Conservation (phyloP, 129 eudicot genomes). For the Tanacetum coccineum region DNA sequence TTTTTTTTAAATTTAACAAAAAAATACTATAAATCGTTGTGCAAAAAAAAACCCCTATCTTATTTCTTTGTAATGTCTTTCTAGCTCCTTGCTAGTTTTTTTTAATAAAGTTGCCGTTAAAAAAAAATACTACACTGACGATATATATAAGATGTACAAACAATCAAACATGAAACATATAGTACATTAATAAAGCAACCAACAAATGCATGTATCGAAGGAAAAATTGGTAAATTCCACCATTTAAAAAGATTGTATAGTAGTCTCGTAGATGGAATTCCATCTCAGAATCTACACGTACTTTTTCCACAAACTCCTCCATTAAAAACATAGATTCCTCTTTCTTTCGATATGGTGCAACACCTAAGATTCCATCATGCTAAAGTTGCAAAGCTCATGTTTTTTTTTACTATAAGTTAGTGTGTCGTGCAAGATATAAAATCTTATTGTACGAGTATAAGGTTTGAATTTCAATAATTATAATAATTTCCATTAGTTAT, state of each 20-base stretch:
- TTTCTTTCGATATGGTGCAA: slow-evolving; percentile 27
- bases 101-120: too few species aligned
- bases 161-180: too few species aligned
- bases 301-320: slow-evolving; percentile 33
- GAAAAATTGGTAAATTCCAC: slow-evolving; percentile 13
- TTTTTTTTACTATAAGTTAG: slow-evolving; percentile 6
- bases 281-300: slow-evolving; percentile 27
- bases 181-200: too few species aligned
- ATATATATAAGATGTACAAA: not conserved
- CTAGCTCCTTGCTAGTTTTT: too few species aligned
- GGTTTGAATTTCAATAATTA: too few species aligned
- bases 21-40: too few species aligned
- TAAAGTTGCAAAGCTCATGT: slow-evolving; percentile 25
- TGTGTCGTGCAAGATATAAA: slow-evolving; percentile 17
- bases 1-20: too few species aligned
- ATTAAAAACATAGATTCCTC: slow-evolving; percentile 32
- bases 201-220: not conserved
- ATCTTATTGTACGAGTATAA: not conserved
- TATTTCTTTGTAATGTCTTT: too few species aligned
- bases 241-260: slow-evolving; percentile 3
- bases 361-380: slow-evolving; percentile 42
- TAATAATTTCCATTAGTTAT: not conserved
- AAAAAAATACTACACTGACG: not conserved
- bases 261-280: slow-evolving; percentile 17
- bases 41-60: too few species aligned